phyloP scores from a whole-genome alignment of 2,329 filamentous ascomycete genomes.

The Pseudogymnoascus sp. region DNA sequence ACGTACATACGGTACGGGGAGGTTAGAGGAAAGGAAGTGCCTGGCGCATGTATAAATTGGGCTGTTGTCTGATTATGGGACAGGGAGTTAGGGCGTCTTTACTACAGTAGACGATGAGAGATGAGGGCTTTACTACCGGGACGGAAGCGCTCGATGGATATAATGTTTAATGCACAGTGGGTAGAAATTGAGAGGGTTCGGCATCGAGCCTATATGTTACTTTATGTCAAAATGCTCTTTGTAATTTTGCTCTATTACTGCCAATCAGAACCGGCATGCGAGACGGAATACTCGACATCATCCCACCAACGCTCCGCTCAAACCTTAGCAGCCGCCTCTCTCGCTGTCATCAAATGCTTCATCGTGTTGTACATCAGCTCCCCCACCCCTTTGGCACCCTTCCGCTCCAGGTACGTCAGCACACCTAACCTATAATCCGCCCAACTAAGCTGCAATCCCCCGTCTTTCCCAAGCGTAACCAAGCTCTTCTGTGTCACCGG shows the following conservation, averaged over 20 bases:
- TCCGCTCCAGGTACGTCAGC: constrained; percentile 58
- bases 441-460: constrained; percentile 63
- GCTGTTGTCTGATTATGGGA: not conserved
- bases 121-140: not conserved
- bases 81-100: not conserved
- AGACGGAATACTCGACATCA: not conserved
- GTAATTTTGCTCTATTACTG: not conserved
- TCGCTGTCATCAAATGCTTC: constrained; percentile 57
- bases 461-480: constrained; percentile 53
- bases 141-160: not conserved
- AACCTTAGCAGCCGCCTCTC: constrained; percentile 29
- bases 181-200: not conserved
- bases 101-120: not conserved
- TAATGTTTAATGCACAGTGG: constrained; percentile 9
- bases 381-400: constrained; percentile 59
- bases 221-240: not conserved
- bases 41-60: constrained; percentile 3
- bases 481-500: constrained; percentile 67
- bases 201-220: not conserved
- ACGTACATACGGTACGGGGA: not conserved
- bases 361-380: constrained; percentile 76
- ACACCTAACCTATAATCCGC: constrained; percentile 70
- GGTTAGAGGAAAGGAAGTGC: not conserved
- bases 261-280: not conserved
- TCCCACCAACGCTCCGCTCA: not conserved